A percentile compares a stretch with the other conserved stretches of the same genome.
These are phyloP conservation scores for Pelargonium myrrhifolium DNA, from an alignment of 441 rosid species.

Conservation along the genomic window DNA sequence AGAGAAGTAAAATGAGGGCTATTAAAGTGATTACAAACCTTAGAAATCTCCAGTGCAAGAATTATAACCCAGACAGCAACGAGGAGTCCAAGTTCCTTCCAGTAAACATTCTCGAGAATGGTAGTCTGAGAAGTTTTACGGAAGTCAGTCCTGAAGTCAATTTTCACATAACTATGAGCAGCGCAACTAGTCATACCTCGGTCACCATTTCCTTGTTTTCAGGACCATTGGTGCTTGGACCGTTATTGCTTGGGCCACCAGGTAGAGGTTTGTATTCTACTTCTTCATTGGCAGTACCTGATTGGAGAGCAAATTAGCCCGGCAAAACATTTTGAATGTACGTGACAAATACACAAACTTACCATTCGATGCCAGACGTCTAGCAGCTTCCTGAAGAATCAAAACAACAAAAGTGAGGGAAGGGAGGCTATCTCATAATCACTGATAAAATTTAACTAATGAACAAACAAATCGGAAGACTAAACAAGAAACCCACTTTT, in stretches of 20 bases:
- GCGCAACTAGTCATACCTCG: not conserved
- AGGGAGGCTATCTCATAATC: not conserved
- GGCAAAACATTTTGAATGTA: not conserved
- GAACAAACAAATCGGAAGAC: not conserved
- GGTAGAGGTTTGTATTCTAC: slow-evolving; percentile 49
- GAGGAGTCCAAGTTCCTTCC: slow-evolving; percentile 69
- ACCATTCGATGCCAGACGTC: slow-evolving; percentile 13
- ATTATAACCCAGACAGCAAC: slow-evolving; percentile 54
- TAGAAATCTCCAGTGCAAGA: slow-evolving; percentile 47
- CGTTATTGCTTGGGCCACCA: not conserved
- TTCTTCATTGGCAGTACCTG: slow-evolving; percentile 30
- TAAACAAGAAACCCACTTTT: slow-evolving; percentile 17
- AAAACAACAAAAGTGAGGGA: not conserved
- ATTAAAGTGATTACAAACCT: slow-evolving; percentile 32
- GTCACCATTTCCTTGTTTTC: slow-evolving; percentile 11
- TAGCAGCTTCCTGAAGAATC: slow-evolving; percentile 16
- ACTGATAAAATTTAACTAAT: not conserved
- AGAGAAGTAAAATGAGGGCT: not conserved
- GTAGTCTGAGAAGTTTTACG: slow-evolving; percentile 30
- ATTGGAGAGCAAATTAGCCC: not conserved
- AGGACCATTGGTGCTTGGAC: slow-evolving; percentile 16
- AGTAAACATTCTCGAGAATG: slow-evolving; percentile 47
- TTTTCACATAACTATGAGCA: not conserved
- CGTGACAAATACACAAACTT: not conserved
- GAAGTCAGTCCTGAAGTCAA: slow-evolving; percentile 1